Percentiles rank a stretch among this genome's conserved stretches.
These are phyloP conservation scores for Boletellus ananas DNA, from an alignment of 768 basidiomycete species.

Conservation along the genomic window DNA sequence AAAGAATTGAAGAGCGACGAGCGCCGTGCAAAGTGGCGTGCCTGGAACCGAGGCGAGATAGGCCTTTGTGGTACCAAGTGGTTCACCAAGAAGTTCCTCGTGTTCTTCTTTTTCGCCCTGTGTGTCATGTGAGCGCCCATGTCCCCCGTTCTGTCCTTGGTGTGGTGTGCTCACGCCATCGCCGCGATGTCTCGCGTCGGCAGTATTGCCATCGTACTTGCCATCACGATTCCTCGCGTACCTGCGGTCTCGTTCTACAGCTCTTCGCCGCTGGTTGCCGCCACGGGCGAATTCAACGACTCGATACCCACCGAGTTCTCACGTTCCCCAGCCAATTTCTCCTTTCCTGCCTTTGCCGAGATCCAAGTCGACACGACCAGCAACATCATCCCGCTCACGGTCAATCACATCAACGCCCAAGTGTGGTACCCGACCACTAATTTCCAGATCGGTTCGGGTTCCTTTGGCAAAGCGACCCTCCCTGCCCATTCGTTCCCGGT, in stretches of 20 bases:
- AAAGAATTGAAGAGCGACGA: slow-evolving; percentile 56
- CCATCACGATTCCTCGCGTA: slow-evolving; percentile 79
- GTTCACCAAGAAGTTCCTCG: slow-evolving; percentile 68
- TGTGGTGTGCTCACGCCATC: slow-evolving; percentile 3
- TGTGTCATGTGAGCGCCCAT: slow-evolving; percentile 47
- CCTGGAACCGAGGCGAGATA: slow-evolving; percentile 74
- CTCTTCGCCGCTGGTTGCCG: slow-evolving; percentile 52
- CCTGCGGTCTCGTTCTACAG: slow-evolving; percentile 66
- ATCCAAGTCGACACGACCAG: slow-evolving; percentile 71
- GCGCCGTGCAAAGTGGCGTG: slow-evolving; percentile 59
- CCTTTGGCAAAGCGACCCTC: slow-evolving; percentile 53
- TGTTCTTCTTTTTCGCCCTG: slow-evolving; percentile 63
- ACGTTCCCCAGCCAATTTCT: slow-evolving; percentile 82
- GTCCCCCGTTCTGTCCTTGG: neutral
- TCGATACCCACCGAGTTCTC: slow-evolving; percentile 63
- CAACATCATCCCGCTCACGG: slow-evolving; percentile 76
- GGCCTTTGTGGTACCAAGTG: slow-evolving; percentile 74
- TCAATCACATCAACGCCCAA: slow-evolving; percentile 61
- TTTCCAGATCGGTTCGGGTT: slow-evolving; percentile 64
- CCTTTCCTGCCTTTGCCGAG: slow-evolving; percentile 74
- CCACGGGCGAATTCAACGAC: slow-evolving; percentile 53
- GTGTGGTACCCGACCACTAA: slow-evolving; percentile 68
- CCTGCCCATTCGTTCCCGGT: slow-evolving; percentile 64
- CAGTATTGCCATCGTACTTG: slow-evolving; percentile 68
- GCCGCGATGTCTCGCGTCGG: neutral